Conservation (phyloP, 1,139 yeast genomes). For the Suhomyces taliae region DNA sequence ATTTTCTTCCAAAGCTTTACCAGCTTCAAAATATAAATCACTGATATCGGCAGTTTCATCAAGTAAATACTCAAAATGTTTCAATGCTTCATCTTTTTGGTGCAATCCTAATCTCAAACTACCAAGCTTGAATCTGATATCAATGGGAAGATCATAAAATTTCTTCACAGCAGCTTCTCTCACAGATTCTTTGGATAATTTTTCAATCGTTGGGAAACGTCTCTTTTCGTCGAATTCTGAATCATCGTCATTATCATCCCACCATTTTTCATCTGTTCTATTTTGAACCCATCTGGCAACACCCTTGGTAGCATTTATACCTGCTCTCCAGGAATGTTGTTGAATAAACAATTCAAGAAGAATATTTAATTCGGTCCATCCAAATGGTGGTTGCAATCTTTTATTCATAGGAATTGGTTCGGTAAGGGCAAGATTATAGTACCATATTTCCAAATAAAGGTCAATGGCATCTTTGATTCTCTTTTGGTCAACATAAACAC, state of each 20-base stretch:
- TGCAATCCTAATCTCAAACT: constrained; percentile 65
- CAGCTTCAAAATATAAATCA: constrained; percentile 79
- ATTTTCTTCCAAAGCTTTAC: constrained; percentile 64
- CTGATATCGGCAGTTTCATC: constrained; percentile 58
- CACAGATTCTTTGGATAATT: constrained; percentile 11
- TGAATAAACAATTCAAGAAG: constrained; percentile 74
- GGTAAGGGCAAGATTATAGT: constrained; percentile 43
- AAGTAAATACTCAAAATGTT: constrained; percentile 63
- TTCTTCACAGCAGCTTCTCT: constrained; percentile 33
- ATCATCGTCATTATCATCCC: constrained; percentile 80
- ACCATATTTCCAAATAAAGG: constrained; percentile 67
- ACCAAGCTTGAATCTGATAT: constrained; percentile 81
- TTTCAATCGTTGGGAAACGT: constrained; percentile 41
- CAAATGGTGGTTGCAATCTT: constrained; percentile 51
- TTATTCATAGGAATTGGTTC: constrained; percentile 16
- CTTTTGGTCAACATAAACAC: constrained; percentile 72
- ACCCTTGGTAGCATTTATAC: constrained; percentile 63
- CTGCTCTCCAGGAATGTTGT: constrained; percentile 62
- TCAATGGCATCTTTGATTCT: constrained; percentile 79
- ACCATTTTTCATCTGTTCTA: constrained; percentile 70
- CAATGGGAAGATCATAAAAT: constrained; percentile 65
- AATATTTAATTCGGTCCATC: constrained; percentile 87
- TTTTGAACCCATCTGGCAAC: constrained; percentile 84
- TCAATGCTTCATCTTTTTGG: constrained; percentile 66
- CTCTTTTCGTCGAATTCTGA: constrained; percentile 73